phyloP scores from a whole-genome alignment of 169 alveolate genomes.

The Eimeria praecox region DNA sequence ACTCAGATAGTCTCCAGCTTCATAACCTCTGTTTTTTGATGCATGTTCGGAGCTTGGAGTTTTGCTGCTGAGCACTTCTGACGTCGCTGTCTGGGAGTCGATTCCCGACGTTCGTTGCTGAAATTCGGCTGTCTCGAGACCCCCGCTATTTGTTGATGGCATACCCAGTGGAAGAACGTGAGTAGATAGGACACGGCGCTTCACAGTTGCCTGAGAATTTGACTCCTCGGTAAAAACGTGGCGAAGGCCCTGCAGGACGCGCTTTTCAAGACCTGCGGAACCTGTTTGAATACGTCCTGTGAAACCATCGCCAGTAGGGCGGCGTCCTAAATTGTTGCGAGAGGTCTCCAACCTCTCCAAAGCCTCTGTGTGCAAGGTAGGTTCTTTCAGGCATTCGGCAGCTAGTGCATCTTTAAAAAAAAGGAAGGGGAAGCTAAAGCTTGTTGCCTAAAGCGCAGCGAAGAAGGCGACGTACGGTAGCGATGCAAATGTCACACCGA shows the following conservation, averaged over 20 bases:
- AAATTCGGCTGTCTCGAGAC: background rate
- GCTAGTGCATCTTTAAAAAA: constrained; percentile 46
- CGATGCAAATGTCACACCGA: background rate
- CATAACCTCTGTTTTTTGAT: background rate
- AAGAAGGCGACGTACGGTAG: background rate
- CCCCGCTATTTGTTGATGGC: background rate
- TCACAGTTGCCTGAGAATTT: background rate
- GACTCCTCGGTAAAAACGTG: background rate
- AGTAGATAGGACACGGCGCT: constrained; percentile 28
- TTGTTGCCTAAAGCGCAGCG: constrained; percentile 42
- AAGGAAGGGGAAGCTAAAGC: constrained; percentile 46
- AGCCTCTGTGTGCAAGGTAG: constrained; percentile 42
- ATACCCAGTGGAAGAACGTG: background rate
- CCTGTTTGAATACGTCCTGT: background rate
- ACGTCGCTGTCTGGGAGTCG: background rate
- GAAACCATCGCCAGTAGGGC: background rate
- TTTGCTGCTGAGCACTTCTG: no score
- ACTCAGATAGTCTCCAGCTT: background rate
- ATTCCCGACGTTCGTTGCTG: background rate
- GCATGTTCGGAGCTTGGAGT: background rate
- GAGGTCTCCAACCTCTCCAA: constrained; percentile 11
- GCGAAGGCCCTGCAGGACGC: background rate
- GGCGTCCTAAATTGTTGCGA: background rate
- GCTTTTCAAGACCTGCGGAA: background rate
- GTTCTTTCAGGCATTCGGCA: constrained; percentile 61